Conservation (phyloP, 176 grass and related monocot genomes). For the Oryza australiensis region DNA sequence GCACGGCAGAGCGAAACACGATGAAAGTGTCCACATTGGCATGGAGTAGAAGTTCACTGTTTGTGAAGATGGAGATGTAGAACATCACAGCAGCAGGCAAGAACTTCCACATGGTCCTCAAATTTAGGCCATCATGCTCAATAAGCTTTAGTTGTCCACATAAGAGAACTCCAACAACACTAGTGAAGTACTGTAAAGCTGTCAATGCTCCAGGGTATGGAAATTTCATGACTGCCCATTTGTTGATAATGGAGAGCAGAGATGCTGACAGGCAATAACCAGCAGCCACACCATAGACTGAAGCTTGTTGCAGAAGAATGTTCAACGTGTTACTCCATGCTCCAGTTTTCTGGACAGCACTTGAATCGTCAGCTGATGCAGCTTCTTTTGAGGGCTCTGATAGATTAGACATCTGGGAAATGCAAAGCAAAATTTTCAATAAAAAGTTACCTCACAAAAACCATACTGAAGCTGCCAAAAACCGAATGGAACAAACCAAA, state of each 20-base stretch:
- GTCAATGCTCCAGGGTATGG: conserved; percentile 74
- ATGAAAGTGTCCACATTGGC: conserved; percentile 95
- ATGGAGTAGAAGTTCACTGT: conserved; percentile 77
- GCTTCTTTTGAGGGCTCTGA: conserved; percentile 42
- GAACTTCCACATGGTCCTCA: conserved; percentile 85
- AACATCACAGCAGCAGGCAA: conserved; percentile 86
- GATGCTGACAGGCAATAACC: conserved; percentile 83
- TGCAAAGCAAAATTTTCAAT: conserved; percentile 27
- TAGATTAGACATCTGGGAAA: conserved; percentile 56
- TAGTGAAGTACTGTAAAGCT: conserved; percentile 75
- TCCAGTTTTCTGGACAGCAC: conserved; percentile 42
- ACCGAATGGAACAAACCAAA: conserved; percentile 1
- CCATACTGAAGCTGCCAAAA: conserved; percentile 2
- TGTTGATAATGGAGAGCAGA: conserved; percentile 81
- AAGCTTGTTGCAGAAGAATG: conserved; percentile 57
- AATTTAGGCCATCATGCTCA: conserved; percentile 59
- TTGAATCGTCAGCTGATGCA: conserved; percentile 33
- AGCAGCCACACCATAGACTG: conserved; percentile 75
- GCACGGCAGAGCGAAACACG: conserved; percentile 77
- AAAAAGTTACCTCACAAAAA: neutral
- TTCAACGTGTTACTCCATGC: conserved; percentile 42
- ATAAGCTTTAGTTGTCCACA: conserved; percentile 72
- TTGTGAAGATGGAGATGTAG: conserved; percentile 90
- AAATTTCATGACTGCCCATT: conserved; percentile 91
- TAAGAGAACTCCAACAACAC: conserved; percentile 71